phyloP scores from a whole-genome alignment of 129 eudicot genomes.

The Centella asiatica region DNA sequence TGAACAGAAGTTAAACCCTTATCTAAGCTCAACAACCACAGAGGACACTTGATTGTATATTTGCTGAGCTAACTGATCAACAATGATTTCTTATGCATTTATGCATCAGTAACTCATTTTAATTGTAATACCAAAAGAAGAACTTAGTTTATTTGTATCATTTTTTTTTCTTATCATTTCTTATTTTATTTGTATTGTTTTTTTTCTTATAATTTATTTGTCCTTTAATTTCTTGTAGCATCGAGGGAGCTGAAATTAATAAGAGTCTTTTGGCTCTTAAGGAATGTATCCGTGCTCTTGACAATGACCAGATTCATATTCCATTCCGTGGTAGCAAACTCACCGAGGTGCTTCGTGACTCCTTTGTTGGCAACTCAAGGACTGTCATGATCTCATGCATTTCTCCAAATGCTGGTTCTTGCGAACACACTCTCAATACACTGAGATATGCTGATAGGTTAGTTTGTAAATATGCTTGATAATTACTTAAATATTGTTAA shows the following conservation, averaged over 20 bases:
- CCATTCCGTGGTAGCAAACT: constrained; percentile 97
- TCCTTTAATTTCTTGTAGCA: constrained; percentile 28
- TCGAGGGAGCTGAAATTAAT: constrained; percentile 97
- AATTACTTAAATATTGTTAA: neutral
- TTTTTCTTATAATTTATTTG: neutral
- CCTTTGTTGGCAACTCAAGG: constrained; percentile 90
- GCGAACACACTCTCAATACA: constrained; percentile 93
- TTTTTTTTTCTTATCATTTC: too few species aligned
- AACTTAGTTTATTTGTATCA: too few species aligned
- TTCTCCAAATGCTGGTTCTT: constrained; percentile 86
- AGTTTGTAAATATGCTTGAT: neutral
- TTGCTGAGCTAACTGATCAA: neutral
- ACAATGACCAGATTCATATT: constrained; percentile 89
- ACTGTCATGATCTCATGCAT: constrained; percentile 96
- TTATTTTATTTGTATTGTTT: too few species aligned
- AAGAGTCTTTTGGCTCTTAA: constrained; percentile 91
- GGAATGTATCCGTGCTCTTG: constrained; percentile 97
- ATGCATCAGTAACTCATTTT: neutral
- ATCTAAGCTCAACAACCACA: too few species aligned
- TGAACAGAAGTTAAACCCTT: too few species aligned
- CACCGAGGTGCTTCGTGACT: constrained; percentile 94
- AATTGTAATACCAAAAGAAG: too few species aligned
- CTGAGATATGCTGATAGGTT: constrained; percentile 93
- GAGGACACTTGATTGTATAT: too few species aligned
- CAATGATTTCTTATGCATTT: neutral